Evolutionary conservation across 148 eudicot genomes (phyloP).

Genomic region (Hydrangea macrophylla): DNA sequence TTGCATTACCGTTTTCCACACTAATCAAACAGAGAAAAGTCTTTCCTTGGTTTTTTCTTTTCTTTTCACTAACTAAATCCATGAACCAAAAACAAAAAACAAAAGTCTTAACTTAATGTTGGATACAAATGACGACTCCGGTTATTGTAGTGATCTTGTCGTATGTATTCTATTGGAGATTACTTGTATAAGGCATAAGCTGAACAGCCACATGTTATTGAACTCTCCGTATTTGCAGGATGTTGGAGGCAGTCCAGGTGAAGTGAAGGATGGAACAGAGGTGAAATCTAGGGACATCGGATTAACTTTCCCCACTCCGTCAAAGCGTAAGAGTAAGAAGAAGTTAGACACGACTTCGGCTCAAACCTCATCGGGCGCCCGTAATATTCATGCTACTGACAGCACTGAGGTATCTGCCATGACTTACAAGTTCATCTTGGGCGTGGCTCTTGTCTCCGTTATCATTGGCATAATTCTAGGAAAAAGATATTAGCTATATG

Average conservation of each 20-base stretch:
- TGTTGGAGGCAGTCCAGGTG: conserved; percentile 22
- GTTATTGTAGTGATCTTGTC: not conserved
- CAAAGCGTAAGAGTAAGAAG: conserved; percentile 68
- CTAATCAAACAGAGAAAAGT: no score
- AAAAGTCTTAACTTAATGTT: no score
- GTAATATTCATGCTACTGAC: conserved; percentile 28
- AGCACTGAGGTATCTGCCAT: conserved; percentile 39
- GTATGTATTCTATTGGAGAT: not conserved
- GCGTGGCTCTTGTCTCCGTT: conserved; percentile 78
- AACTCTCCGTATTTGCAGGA: conserved; percentile 36
- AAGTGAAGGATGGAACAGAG: conserved; percentile 35
- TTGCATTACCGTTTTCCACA: no score
- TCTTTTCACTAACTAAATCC: no score
- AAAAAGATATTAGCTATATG: conserved; percentile 58
- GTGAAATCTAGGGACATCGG: conserved; percentile 74
- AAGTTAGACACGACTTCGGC: conserved; percentile 48
- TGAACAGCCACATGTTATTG: conserved; percentile 9
- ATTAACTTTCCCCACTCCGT: conserved; percentile 41
- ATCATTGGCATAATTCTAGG: conserved; percentile 82
- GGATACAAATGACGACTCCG: no score
- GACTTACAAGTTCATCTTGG: conserved; percentile 60
- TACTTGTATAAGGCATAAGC: not conserved
- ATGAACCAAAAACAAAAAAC: no score
- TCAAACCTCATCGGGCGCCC: conserved; percentile 29
- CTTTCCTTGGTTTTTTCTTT: no score